phyloP scores from a whole-genome alignment of 2,329 filamentous ascomycete species.

The Coniochaeta pulveracea region DNA sequence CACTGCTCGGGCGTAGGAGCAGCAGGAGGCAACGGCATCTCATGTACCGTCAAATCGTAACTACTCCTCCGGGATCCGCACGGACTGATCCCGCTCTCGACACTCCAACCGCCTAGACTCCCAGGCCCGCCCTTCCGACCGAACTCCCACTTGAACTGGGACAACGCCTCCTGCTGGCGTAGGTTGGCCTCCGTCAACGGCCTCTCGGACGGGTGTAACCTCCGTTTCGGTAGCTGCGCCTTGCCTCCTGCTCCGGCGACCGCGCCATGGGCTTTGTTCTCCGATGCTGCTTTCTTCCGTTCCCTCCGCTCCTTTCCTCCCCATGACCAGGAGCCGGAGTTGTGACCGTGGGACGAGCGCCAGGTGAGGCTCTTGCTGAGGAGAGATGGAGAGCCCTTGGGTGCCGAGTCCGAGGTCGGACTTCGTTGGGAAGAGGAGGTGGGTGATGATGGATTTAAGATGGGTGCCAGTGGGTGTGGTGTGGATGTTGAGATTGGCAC shows the following conservation, averaged over 20 bases:
- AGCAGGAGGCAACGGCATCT: too few species aligned
- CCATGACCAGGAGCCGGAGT: neutral
- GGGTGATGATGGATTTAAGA: neutral
- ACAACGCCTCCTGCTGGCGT: slow-evolving; percentile 33
- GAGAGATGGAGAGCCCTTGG: slow-evolving; percentile 1
- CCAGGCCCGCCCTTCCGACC: slow-evolving; percentile 16
- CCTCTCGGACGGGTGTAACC: slow-evolving; percentile 30
- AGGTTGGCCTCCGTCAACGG: slow-evolving; percentile 33
- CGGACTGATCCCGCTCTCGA: neutral
- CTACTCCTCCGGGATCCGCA: neutral
- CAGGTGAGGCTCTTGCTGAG: slow-evolving; percentile 7
- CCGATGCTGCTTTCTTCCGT: slow-evolving; percentile 1
- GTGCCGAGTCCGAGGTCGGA: slow-evolving; percentile 1
- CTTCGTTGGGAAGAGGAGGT: slow-evolving; percentile 3
- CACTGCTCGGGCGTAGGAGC: too few species aligned
- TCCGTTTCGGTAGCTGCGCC: slow-evolving; percentile 5
- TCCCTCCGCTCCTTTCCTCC: slow-evolving; percentile 1
- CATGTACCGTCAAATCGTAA: too few species aligned
- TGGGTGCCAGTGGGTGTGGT: neutral
- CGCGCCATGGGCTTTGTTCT: slow-evolving; percentile 1
- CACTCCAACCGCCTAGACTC: neutral
- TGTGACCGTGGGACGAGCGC: slow-evolving; percentile 5
- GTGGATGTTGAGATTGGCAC: slow-evolving; percentile 1
- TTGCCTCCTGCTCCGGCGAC: slow-evolving; percentile 1
- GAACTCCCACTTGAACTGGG: slow-evolving; percentile 33